Conservation (phyloP, 257 asterid species). For the Ophiorrhiza pumila region DNA sequence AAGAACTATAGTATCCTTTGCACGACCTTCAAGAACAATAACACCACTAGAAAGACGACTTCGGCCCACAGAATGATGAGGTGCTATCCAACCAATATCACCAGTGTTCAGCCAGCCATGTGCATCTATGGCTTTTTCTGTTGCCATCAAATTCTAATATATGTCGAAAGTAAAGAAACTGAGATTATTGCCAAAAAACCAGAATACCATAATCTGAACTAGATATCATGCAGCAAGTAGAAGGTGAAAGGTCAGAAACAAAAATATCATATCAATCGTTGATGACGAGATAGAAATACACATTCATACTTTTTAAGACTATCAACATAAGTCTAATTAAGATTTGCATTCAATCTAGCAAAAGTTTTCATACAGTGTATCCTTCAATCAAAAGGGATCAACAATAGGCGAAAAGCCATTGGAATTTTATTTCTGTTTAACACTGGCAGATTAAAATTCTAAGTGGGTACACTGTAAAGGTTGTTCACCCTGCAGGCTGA, state of each 20-base stretch:
- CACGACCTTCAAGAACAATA: constrained; percentile 92
- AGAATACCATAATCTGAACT: neutral
- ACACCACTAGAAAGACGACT: constrained; percentile 74
- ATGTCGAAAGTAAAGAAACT: neutral
- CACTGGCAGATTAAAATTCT: neutral
- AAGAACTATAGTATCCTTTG: constrained; percentile 92
- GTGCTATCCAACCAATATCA: constrained; percentile 90
- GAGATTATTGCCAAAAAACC: neutral
- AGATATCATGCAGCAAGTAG: neutral
- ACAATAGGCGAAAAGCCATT: neutral
- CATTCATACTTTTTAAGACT: no score
- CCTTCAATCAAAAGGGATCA: neutral
- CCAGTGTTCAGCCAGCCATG: constrained; percentile 90
- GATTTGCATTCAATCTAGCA: neutral
- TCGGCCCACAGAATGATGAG: constrained; percentile 76
- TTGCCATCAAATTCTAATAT: constrained; percentile 57
- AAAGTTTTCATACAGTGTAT: neutral
- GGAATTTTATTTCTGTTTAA: neutral
- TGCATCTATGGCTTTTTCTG: constrained; percentile 67
- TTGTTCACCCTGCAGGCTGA: neutral
- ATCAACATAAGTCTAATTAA: neutral
- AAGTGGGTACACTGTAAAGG: neutral
- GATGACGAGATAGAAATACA: neutral
- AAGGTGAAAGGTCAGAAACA: neutral
- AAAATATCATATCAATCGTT: neutral